Conservation (phyloP, 1,284 basidiomycete species). For the Agaricales sp. region DNA sequence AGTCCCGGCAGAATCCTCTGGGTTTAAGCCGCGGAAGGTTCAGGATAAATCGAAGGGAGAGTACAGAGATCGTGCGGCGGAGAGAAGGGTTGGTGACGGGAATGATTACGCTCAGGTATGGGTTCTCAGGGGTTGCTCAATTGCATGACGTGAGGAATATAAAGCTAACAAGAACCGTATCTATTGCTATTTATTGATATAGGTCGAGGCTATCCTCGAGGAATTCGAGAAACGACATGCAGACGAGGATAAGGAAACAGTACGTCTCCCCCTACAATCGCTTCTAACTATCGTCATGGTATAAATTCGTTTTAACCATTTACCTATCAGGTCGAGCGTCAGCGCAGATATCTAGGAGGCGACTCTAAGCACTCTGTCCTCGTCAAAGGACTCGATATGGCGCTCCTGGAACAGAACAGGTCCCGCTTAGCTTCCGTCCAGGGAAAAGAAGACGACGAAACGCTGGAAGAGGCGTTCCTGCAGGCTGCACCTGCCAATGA, state of each 20-base stretch:
- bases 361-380: constrained; percentile 79
- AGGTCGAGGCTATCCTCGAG: constrained; percentile 73
- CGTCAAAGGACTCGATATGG: constrained; percentile 86
- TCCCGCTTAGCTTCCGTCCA: constrained; percentile 43
- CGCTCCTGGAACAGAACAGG: constrained; percentile 77
- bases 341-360: constrained; percentile 79
- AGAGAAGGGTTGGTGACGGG: constrained; percentile 48
- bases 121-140: constrained; percentile 6
- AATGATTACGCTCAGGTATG: constrained; percentile 63
- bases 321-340: constrained; percentile 53
- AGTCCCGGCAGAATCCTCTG: too few species aligned
- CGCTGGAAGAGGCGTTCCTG: constrained; percentile 65
- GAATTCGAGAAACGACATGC: constrained; percentile 66
- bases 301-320: constrained; percentile 4
- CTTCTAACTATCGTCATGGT: background rate
- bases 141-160: background rate
- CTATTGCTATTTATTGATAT: constrained; percentile 5
- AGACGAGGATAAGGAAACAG: constrained; percentile 46
- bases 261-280: constrained; percentile 23
- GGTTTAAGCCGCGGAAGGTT: too few species aligned
- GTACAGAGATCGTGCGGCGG: constrained; percentile 64
- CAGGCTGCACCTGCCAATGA: constrained; percentile 23
- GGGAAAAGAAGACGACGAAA: constrained; percentile 50
- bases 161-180: too few species aligned
- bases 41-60: constrained; percentile 22